Conservation (phyloP, 768 basidiomycete species). For the Boletus pseudo-olivaceus region DNA sequence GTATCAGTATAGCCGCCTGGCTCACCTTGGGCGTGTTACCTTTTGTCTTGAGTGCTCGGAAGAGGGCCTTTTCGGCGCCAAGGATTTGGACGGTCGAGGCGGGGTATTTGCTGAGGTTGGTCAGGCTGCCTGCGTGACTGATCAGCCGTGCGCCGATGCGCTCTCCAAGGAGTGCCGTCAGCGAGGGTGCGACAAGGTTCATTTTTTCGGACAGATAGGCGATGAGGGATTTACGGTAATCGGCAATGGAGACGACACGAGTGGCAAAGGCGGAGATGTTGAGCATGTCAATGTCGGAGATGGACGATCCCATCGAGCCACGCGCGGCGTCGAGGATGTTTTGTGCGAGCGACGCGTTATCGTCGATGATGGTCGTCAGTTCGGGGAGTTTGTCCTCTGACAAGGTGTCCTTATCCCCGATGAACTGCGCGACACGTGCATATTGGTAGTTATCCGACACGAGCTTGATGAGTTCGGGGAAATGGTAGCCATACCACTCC, state of each 20-base stretch:
- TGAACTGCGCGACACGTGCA: conserved; percentile 78
- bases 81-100: conserved; percentile 98
- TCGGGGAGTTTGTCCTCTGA: conserved; percentile 77
- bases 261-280: conserved; percentile 91
- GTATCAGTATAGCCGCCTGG: not conserved
- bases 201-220: conserved; percentile 93
- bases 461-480: conserved; percentile 91
- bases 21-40: conserved; percentile 94
- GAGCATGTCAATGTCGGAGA: conserved; percentile 91
- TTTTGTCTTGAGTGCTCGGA: conserved; percentile 96
- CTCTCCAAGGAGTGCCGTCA: conserved; percentile 88
- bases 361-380: conserved; percentile 74
- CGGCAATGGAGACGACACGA: conserved; percentile 86
- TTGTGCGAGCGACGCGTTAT: conserved; percentile 81
- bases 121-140: conserved; percentile 94
- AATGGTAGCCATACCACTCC: conserved; percentile 99
- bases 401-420: conserved; percentile 84
- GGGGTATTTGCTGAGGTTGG: conserved; percentile 96
- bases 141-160: conserved; percentile 90
- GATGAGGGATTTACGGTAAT: conserved; percentile 89
- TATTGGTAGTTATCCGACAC: conserved; percentile 95
- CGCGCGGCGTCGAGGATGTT: conserved; percentile 94
- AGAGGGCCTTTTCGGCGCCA: conserved; percentile 96
- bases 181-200: conserved; percentile 92
- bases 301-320: conserved; percentile 90